A percentile compares a stretch with the other conserved stretches of the same genome.
phyloP scores from a whole-genome alignment of 345 rosid genomes.

The Cardamine resedifolia region DNA sequence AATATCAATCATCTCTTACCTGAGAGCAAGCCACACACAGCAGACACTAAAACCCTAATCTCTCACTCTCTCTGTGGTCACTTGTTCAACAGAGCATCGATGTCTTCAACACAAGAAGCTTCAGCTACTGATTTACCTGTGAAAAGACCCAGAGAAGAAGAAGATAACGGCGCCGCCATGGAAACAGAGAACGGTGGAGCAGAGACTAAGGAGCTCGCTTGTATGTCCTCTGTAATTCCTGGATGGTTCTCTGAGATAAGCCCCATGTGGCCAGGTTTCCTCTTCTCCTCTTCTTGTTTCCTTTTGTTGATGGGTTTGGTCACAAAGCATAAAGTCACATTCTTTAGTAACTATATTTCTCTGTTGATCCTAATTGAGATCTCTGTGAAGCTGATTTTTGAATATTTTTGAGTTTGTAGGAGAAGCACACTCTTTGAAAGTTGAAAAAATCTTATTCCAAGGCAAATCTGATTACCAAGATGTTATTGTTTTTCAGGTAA shows the following conservation, averaged over 20 bases:
- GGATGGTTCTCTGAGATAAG: constrained; percentile 90
- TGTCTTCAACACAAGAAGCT: constrained; percentile 27
- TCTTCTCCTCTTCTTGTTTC: too few relatives aligned
- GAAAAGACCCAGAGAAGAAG: constrained; percentile 52
- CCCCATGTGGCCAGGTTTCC: constrained; percentile 89
- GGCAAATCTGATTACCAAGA: constrained; percentile 90
- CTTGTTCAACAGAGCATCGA: not conserved
- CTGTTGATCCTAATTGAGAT: not conserved
- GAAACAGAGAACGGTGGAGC: constrained; percentile 42
- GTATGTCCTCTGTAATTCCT: constrained; percentile 63
- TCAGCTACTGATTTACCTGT: constrained; percentile 43
- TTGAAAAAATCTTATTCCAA: constrained; percentile 75
- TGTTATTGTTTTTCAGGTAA: constrained; percentile 91
- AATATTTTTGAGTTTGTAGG: constrained; percentile 46
- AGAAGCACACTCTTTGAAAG: constrained; percentile 93
- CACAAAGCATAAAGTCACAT: not conserved
- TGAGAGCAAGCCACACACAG: not conserved
- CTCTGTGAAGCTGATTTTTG: not conserved
- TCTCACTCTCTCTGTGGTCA: not conserved
- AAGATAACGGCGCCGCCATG: constrained; percentile 40
- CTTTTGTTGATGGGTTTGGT: too few relatives aligned
- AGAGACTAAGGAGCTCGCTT: constrained; percentile 23
- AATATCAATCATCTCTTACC: constrained; percentile 6
- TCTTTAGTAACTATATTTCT: not conserved
- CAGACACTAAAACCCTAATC: constrained; percentile 21